A percentile compares a stretch with the other conserved stretches of the same genome.
Evolutionary conservation across 177 flowering plant genomes (phyloP).

Genomic region (Viscum album): DNA sequence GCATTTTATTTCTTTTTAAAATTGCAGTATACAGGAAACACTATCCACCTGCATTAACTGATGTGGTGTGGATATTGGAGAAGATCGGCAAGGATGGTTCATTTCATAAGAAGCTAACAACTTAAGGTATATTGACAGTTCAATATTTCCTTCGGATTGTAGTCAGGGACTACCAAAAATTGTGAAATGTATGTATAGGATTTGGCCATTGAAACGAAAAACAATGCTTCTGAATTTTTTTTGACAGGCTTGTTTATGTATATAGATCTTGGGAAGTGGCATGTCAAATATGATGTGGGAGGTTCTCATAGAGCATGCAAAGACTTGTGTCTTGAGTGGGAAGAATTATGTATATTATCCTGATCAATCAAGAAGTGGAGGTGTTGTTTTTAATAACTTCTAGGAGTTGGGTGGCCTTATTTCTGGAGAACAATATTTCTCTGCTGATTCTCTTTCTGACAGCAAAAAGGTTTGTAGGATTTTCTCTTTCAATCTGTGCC

Average conservation of each 20-base stretch:
- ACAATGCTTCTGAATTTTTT: conserved; percentile 6
- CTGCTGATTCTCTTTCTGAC: conserved; percentile 8
- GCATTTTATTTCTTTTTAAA: neutral
- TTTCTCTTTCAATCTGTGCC: neutral
- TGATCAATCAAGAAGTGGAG: conserved; percentile 6
- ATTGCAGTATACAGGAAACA: conserved; percentile 40
- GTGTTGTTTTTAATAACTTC: conserved; percentile 10
- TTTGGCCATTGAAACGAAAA: neutral
- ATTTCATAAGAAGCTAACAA: conserved; percentile 37
- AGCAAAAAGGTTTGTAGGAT: conserved; percentile 1
- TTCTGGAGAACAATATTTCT: conserved; percentile 7
- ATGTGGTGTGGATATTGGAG: conserved; percentile 49
- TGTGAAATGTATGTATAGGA: conserved; percentile 27
- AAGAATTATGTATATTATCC: conserved; percentile 6
- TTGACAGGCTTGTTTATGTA: neutral
- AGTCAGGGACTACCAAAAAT: conserved; percentile 28
- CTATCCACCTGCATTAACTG: conserved; percentile 36
- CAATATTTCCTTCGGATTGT: conserved; percentile 36
- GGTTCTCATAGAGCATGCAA: conserved; percentile 8
- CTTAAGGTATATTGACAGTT: conserved; percentile 22
- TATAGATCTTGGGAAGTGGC: conserved; percentile 9
- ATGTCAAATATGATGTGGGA: conserved; percentile 12
- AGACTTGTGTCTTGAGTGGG: conserved; percentile 8
- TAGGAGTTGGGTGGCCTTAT: conserved; percentile 11
- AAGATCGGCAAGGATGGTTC: conserved; percentile 47